Evolutionary conservation across 2,329 filamentous ascomycete species (phyloP), one percentile per base, ranked within the genome.

Genomic region (Thelonectria olida): DNA sequence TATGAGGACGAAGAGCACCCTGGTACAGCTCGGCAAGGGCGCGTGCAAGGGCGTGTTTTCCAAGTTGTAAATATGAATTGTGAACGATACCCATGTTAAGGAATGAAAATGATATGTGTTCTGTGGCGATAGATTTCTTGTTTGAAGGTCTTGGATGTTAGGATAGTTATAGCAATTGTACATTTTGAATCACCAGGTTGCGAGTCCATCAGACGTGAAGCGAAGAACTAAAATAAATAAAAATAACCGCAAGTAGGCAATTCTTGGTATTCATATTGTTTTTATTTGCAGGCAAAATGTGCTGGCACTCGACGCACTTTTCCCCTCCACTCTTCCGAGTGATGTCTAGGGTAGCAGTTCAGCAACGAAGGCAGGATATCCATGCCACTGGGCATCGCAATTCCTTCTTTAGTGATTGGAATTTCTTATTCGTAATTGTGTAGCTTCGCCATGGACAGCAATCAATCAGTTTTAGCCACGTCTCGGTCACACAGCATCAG

Each of bases 1-100:
- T 90, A 85, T 93, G 53, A 84, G 88, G 78, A 96, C 94, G 70
- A 96, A 96, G 83, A 96, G 92, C 77, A 96, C 92, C 2, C 78
- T 97, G 27, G 89, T 97, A 2, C 93, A 97, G 76, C 91, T 94
- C 84, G 87, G 88, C 41, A 31, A 82, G 76, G 62, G 90, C 89
- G 59, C 86, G 83, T 58, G 93, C 86, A 75, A 75, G 41, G 77
- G 75, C 8, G 89, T 93, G 0, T 97, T 96, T 78, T 82, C 88
- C 27, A 92, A 92, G 77, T 67, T 91, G 65, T 91, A 78, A 25
- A 25, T 15, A 23, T 19, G 38, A 59, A 47, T 47, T 61, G 25
- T 58, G 42, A 6, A 58, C 59, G 54, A 62, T 62, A 62, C 59
- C 58, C 58, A 57, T 53, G 48, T 56, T 50, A 38, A 58, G 31